Evolutionary conservation across 1,284 basidiomycete genomes (phyloP), one percentile per base, ranked within the genome.

Genomic region (Irpex sp.): DNA sequence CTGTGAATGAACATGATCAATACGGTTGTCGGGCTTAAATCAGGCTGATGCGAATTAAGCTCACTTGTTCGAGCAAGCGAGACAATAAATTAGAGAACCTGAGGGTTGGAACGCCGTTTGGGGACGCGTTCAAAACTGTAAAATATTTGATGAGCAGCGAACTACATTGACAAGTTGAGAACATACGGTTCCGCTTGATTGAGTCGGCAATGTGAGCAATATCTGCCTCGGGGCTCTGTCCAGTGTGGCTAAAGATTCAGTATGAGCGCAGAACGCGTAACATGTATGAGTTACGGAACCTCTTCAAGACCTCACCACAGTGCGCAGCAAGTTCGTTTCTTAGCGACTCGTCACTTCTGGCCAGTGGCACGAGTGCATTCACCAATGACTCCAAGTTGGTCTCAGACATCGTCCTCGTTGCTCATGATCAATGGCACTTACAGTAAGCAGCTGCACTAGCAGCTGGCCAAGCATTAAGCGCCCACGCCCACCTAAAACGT

Each of bases 1-100:
- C 91, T 93, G 40, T 15, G 11, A 11, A 37, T 11, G 17, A 57
- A 48, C 57, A 57, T 36, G 48, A 47, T 56, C 54, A 56, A 11
- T 56, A 26, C 26, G 26, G 26, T 26, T 56, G 11, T 15, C 54
- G 21, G 5, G 13, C 54, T 36, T 4, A 57, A 26, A 38, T 49
- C 6, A 7, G 2, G 40, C 17, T 8, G 34, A 3, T 52, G 58
- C 31, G 7, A 8, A 48, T 59, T 6, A 40, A 58, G 64, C 72
- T 62, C 66, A 91, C 91, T 79, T 93, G 89, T 64, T 91, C 88
- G 47, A 89, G 78, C n/a, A 93, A 78, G 48, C 91, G 83, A 21
- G 89, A 83, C 51, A 91, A 77, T 3, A 93, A 75, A 71, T 93
- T 92, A 1, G 87, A 86, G 75, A 93, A 93, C 61, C 83, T 84